These are phyloP conservation scores for Xylaria sp. DNA, from an alignment of 2,329 filamentous ascomycete genomes.

Conservation along the genomic window DNA sequence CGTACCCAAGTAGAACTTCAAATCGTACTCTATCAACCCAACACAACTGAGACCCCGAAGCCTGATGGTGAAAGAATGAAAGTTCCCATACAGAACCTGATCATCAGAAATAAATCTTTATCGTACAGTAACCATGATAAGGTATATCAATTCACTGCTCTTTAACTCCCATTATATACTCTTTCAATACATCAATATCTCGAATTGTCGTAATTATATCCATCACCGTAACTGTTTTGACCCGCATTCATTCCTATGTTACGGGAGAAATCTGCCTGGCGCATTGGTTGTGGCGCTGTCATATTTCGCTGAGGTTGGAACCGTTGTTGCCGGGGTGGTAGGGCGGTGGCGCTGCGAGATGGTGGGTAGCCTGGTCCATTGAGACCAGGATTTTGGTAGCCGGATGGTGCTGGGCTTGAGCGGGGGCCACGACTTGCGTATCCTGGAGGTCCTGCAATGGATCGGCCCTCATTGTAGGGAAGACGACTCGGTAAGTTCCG, in stretches of 20 bases:
- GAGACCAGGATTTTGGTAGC: constrained; percentile 39
- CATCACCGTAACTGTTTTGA: constrained; percentile 44
- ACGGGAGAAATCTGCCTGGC: constrained; percentile 46
- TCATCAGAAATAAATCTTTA: constrained; percentile 21
- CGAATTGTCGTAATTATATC: constrained; percentile 47
- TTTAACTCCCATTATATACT: constrained; percentile 13
- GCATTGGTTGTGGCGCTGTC: constrained; percentile 55
- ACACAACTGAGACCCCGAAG: neutral
- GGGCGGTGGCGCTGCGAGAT: constrained; percentile 56
- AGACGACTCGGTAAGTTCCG: constrained; percentile 30
- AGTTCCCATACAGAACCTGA: neutral
- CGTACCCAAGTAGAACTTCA: neutral
- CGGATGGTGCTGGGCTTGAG: constrained; percentile 51
- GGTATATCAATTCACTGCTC: constrained; percentile 5
- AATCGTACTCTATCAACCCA: neutral
- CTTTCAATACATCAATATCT: constrained; percentile 43
- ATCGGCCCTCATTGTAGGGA: constrained; percentile 45
- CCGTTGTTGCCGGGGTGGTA: constrained; percentile 50
- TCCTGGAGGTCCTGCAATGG: constrained; percentile 50
- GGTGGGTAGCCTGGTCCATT: constrained; percentile 47
- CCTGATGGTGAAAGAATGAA: neutral
- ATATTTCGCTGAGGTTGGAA: constrained; percentile 58
- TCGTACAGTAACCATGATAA: constrained; percentile 24
- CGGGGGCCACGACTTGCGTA: constrained; percentile 45
- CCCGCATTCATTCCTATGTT: constrained; percentile 47